Percentiles rank a stretch among this genome's conserved stretches.
Evolutionary conservation across 495 filamentous ascomycete species (phyloP).

Genomic region (Aspergillus homomorphus): DNA sequence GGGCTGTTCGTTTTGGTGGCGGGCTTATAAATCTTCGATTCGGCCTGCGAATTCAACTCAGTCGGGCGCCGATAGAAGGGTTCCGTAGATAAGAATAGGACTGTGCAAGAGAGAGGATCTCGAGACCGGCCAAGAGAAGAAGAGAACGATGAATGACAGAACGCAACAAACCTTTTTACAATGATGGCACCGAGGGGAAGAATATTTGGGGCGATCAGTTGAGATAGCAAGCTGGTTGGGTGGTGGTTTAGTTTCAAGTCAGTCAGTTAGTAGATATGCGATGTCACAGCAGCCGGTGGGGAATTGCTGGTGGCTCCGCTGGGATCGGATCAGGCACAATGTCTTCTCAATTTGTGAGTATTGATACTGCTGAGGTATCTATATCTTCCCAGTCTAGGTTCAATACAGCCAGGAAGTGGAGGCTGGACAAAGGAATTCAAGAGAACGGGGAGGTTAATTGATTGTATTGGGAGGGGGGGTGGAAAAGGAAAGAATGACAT

Average conservation of each 20-base stretch:
- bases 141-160: constrained; percentile 11
- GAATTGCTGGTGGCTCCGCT: constrained; percentile 6
- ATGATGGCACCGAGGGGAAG: too few species aligned
- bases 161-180: too few species aligned
- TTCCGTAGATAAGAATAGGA: not conserved
- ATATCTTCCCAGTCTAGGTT: not conserved
- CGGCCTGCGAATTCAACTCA: not conserved
- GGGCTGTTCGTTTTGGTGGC: constrained; percentile 5
- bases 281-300: constrained; percentile 26
- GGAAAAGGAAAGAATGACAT: constrained; percentile 9
- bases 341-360: not conserved
- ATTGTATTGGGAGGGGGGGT: not conserved
- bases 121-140: not conserved
- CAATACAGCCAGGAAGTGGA: not conserved
- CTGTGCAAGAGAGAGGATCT: not conserved
- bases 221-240: too few species aligned
- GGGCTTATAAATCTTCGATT: not conserved
- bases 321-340: not conserved
- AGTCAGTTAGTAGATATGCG: constrained; percentile 34
- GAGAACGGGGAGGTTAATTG: not conserved
- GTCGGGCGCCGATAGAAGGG: not conserved
- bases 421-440: not conserved
- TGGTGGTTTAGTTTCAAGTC: too few species aligned
- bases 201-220: too few species aligned
- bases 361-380: not conserved